Evolutionary conservation across 768 basidiomycete genomes (phyloP).

Genomic region (Neoboletus brunneissimus): DNA sequence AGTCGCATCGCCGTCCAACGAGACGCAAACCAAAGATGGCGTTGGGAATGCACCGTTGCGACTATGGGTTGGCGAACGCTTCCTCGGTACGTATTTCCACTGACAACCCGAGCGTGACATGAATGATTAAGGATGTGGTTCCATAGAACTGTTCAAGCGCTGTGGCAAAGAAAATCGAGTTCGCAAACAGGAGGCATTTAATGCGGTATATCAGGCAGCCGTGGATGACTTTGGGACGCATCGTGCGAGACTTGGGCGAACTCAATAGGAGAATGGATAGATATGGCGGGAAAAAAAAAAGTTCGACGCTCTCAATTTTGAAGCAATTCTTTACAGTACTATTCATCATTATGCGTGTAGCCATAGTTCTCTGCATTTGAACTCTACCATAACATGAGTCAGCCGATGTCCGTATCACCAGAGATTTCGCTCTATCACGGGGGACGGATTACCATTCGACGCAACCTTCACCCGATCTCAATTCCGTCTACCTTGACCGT

Average conservation of each 20-base stretch:
- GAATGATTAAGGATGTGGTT: not conserved
- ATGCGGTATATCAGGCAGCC: conserved; percentile 32
- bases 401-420: not conserved
- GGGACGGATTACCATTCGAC: not conserved
- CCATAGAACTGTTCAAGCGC: conserved; percentile 56
- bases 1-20: not conserved
- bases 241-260: conserved; percentile 20
- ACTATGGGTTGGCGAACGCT: conserved; percentile 71
- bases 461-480: conserved; percentile 45
- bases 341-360: conserved; percentile 2
- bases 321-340: not conserved
- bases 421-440: not conserved
- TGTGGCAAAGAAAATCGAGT: conserved; percentile 49
- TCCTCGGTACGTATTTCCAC: conserved; percentile 45
- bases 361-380: conserved; percentile 2
- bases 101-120: not conserved
- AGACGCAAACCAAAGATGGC: conserved; percentile 25
- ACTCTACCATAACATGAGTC: not conserved
- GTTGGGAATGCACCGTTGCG: conserved; percentile 64
- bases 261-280: not conserved
- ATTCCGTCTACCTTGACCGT: conserved; percentile 63
- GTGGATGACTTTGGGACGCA: conserved; percentile 18
- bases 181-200: conserved; percentile 45
- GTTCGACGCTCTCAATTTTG: not conserved
- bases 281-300: not conserved